Evolutionary conservation across 306 rosid genomes (phyloP), one percentile per base, ranked within the genome.

Genomic region (Quercus gilva): DNA sequence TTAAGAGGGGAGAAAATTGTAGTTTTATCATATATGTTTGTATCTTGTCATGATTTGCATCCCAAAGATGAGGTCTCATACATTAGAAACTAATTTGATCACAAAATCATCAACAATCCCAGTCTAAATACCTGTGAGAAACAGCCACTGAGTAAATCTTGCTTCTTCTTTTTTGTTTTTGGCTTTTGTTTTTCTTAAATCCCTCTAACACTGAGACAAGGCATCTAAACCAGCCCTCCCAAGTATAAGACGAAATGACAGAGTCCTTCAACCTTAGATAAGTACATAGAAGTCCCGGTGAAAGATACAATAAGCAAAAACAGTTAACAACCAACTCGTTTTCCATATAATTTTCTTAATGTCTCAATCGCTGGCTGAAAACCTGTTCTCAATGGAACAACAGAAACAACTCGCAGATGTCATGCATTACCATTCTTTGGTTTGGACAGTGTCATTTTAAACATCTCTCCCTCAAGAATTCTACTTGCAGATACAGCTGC

Each of bases 401-500:
- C 78, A 1, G 89, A 87, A 15, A 82, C 83, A 60, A 81, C 77
- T 51, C 91, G 85, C 13, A 76, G 20, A 79, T 92, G 81, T 49
- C 84, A 87, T 31, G 90, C 94, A 80, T 86, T 83, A 17, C 88
- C 88, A 71, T 80, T 89, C 81, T 76, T 63, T n/a, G 93, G 86
- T 85, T 84, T 90, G 59, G 94, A 81, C 57, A 90, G 51, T 13
- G 87, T 86, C 85, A 86, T 81, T 58, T 68, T 78, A 68, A 90
- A 83, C 91, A 84, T 88, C 84, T 88, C 93, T 83, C 97, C 97
- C 76, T 87, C 91, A 78, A 90, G 80, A 83, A 92, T 73, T 79
- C 81, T 79, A 74, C 74, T 80, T 14, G 85, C 84, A 60, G 83
- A 56, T 18, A 53, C 77, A 31, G 86, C 95, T 89, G 90, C 71